Percentiles rank a stretch among this genome's conserved stretches.
Conservation (phyloP, 768 basidiomycete genomes). For the Suillus clintonianus region DNA sequence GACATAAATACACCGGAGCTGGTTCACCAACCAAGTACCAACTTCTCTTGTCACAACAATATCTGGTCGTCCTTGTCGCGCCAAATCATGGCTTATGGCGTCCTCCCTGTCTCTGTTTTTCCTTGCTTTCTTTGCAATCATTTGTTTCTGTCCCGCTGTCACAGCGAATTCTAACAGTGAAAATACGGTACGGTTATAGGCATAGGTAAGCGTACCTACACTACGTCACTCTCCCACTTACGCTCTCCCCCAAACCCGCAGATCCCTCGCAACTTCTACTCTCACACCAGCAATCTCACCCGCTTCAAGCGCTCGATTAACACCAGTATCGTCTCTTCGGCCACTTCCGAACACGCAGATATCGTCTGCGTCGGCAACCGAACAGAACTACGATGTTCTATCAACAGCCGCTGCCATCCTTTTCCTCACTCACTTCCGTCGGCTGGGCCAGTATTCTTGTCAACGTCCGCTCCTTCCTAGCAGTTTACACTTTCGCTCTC, state of each 20-base stretch:
- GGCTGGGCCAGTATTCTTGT: conserved; percentile 81
- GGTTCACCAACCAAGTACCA: not conserved
- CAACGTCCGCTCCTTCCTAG: conserved; percentile 83
- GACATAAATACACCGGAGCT: not conserved
- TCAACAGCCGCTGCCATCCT: conserved; percentile 65
- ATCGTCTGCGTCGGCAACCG: conserved; percentile 71
- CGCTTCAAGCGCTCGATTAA: conserved; percentile 20
- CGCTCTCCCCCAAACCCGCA: conserved; percentile 23
- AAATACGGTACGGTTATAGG: conserved; percentile 93
- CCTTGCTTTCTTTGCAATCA: conserved; percentile 67
- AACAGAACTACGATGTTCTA: conserved; percentile 64
- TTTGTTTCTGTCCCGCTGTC: conserved; percentile 68
- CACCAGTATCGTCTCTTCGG: conserved; percentile 26
- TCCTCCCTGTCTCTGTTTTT: conserved; percentile 63
- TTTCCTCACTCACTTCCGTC: conserved; percentile 65
- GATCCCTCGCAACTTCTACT: conserved; percentile 4
- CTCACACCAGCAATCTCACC: conserved; percentile 11
- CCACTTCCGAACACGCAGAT: conserved; percentile 51
- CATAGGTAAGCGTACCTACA: conserved; percentile 61
- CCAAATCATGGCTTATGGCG: conserved; percentile 52
- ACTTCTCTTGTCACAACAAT: not conserved
- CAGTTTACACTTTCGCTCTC: conserved; percentile 67
- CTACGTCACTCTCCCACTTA: conserved; percentile 7
- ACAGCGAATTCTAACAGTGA: conserved; percentile 59
- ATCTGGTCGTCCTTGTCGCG: conserved; percentile 50